A percentile compares a stretch with the other conserved stretches of the same genome.
Conservation (phyloP, 805 yeast species). For the Candida saitoana region DNA sequence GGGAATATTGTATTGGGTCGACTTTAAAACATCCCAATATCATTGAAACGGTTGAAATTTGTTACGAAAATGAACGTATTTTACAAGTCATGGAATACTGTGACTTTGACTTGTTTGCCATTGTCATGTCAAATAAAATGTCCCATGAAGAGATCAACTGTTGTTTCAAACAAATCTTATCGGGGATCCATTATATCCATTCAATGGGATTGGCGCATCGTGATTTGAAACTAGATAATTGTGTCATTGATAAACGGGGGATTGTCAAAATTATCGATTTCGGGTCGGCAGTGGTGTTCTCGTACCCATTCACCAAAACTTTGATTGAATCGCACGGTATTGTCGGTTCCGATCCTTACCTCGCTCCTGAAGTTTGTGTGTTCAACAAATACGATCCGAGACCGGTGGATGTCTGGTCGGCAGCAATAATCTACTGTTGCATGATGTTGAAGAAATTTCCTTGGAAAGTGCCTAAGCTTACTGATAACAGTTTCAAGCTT, state of each 20-base stretch:
- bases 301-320: slow-evolving; percentile 65
- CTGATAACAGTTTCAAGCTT: slow-evolving; percentile 67
- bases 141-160: slow-evolving; percentile 78
- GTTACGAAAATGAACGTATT: slow-evolving; percentile 66
- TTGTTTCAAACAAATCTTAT: slow-evolving; percentile 68
- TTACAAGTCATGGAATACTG: slow-evolving; percentile 94
- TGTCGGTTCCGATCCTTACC: slow-evolving; percentile 82
- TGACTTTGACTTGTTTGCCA: slow-evolving; percentile 79
- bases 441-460: slow-evolving; percentile 84
- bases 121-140: slow-evolving; percentile 84
- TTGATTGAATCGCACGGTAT: slow-evolving; percentile 65
- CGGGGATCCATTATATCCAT: slow-evolving; percentile 72
- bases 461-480: slow-evolving; percentile 73
- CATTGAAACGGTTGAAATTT: slow-evolving; percentile 72
- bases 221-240: slow-evolving; percentile 77
- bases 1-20: slow-evolving; percentile 85
- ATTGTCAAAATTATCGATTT: slow-evolving; percentile 76
- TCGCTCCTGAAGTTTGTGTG: slow-evolving; percentile 76
- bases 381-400: slow-evolving; percentile 64
- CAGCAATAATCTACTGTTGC: slow-evolving; percentile 81
- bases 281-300: slow-evolving; percentile 80
- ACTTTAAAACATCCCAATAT: slow-evolving; percentile 79
- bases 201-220: slow-evolving; percentile 78
- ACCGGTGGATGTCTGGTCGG: slow-evolving; percentile 79
- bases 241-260: slow-evolving; percentile 72